phyloP scores from a whole-genome alignment of 192 early-diverging fungal genomes.

The Umbelopsis sp. region DNA sequence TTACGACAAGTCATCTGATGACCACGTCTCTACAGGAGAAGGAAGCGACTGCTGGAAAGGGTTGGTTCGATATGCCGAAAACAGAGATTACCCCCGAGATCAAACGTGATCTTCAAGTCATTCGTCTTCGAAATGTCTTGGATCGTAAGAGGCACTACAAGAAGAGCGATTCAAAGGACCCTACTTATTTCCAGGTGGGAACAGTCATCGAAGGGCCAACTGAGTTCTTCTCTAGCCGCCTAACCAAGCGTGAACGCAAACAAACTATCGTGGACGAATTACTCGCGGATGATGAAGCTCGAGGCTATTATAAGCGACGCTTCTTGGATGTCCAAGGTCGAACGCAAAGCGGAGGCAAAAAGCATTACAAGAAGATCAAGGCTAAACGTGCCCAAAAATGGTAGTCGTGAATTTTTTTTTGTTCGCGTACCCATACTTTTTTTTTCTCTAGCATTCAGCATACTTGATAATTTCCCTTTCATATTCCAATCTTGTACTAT shows the following conservation, averaged over 20 bases:
- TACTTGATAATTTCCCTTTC: not conserved
- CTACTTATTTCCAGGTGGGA: slow-evolving; percentile 96
- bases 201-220: slow-evolving; percentile 86
- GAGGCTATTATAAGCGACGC: slow-evolving; percentile 88
- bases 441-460: too few relatives aligned
- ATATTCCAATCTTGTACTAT: not conserved
- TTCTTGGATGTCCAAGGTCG: slow-evolving; percentile 73
- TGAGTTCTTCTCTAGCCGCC: slow-evolving; percentile 86
- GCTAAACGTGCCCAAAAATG: slow-evolving; percentile 46
- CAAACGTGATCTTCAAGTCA: slow-evolving; percentile 86
- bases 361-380: slow-evolving; percentile 53
- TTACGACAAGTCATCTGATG: not conserved
- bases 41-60: slow-evolving; percentile 37
- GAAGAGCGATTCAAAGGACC: slow-evolving; percentile 67
- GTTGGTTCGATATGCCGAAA: slow-evolving; percentile 92
- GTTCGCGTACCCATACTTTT: too few relatives aligned
- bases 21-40: slow-evolving; percentile 16
- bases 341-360: slow-evolving; percentile 55
- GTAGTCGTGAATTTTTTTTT: slow-evolving; percentile 23
- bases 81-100: slow-evolving; percentile 85
- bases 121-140: slow-evolving; percentile 83
- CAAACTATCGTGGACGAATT: slow-evolving; percentile 88
- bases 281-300: slow-evolving; percentile 70
- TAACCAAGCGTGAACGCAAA: slow-evolving; percentile 84
- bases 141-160: slow-evolving; percentile 96